phyloP scores from a whole-genome alignment of 139 green algal species.

The Marvania coccoides region DNA sequence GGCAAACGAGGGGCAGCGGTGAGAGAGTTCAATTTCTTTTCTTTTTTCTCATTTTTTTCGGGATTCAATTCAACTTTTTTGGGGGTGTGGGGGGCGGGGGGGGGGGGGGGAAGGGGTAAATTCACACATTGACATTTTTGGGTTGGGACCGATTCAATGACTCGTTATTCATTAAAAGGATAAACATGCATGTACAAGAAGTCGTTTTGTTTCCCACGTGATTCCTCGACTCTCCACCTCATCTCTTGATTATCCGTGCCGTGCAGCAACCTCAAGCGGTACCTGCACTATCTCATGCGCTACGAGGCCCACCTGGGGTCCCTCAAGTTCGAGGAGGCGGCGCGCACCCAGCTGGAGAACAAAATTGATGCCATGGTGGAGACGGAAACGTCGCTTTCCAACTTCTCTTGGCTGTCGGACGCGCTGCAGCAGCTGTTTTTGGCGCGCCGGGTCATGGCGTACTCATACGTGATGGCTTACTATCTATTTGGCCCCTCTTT shows the following conservation, averaged over 20 bases:
- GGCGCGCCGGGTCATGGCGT: conserved; percentile 61
- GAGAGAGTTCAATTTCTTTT: too few relatives aligned
- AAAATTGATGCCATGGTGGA: conserved; percentile 38
- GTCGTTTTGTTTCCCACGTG: too few relatives aligned
- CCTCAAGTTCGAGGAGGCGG: conserved; percentile 41
- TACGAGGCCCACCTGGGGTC: conserved; percentile 66
- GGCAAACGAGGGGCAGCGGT: conserved; percentile 46
- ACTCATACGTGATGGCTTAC: conserved; percentile 80
- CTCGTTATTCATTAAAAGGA: too few relatives aligned
- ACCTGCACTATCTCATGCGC: conserved; percentile 84
- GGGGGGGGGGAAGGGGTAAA: too few relatives aligned
- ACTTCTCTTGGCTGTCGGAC: conserved; percentile 46
- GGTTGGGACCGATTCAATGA: too few relatives aligned
- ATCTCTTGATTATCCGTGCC: neutral
- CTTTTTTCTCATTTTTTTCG: too few relatives aligned
- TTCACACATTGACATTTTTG: neutral
- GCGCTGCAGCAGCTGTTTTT: conserved; percentile 64
- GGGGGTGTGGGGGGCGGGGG: too few relatives aligned
- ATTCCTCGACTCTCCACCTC: too few relatives aligned
- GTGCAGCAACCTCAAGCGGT: conserved; percentile 68
- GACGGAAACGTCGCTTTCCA: conserved; percentile 16
- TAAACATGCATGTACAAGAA: too few relatives aligned
- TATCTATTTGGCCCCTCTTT: conserved; percentile 85
- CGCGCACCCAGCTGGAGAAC: conserved; percentile 10
- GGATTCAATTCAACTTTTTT: too few relatives aligned